Percentiles rank a stretch among this genome's conserved stretches.
Evolutionary conservation across 306 rosid species (phyloP).

Genomic region (Luffa aegyptiaca): DNA sequence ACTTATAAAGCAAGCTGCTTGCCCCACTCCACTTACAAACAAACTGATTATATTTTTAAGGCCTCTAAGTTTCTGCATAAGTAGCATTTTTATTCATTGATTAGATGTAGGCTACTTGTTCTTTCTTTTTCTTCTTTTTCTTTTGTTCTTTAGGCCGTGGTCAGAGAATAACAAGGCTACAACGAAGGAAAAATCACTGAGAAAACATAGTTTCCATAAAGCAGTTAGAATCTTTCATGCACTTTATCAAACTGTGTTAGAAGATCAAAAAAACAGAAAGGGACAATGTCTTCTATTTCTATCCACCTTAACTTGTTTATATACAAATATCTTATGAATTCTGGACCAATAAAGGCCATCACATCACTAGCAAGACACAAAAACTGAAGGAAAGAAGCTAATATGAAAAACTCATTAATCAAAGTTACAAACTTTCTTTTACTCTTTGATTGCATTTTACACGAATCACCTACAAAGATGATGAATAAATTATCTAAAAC

Average conservation of each 20-base stretch:
- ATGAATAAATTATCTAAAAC: slow-evolving; percentile 10
- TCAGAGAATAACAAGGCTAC: not conserved
- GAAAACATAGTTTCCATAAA: not conserved
- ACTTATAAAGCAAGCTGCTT: slow-evolving; percentile 21
- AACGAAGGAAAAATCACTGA: not conserved
- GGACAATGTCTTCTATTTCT: not conserved
- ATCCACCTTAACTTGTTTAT: not conserved
- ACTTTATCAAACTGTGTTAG: not conserved
- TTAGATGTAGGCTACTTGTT: not conserved
- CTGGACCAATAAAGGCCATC: not conserved
- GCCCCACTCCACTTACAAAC: slow-evolving; percentile 6
- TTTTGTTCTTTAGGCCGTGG: not conserved
- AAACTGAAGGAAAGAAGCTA: not conserved
- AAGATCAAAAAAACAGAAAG: not conserved
- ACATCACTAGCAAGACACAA: not conserved
- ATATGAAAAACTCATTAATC: not conserved
- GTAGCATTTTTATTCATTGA: not conserved
- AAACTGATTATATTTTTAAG: not conserved
- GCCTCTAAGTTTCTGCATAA: not conserved
- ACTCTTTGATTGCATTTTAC: not conserved
- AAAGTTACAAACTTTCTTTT: not conserved
- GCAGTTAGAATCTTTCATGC: not conserved
- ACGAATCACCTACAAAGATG: slow-evolving; percentile 19
- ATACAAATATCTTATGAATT: not conserved
- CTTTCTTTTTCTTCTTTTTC: not conserved